Evolutionary conservation across 305 asterid species (phyloP).

Genomic region (Salvia sclarea): DNA sequence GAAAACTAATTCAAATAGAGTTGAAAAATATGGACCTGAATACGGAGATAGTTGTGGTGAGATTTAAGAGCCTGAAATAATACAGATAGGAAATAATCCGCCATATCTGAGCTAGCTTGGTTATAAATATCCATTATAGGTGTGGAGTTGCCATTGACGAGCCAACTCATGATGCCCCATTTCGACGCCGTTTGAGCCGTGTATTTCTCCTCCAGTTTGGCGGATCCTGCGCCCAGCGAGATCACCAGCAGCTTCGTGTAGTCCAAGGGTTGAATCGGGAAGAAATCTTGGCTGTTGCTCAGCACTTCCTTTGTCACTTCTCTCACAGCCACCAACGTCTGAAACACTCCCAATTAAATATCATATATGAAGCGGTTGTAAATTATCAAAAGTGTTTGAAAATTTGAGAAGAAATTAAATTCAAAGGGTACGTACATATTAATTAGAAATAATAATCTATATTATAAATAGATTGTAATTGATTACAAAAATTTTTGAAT

Average conservation of each 20-base stretch:
- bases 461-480: no score
- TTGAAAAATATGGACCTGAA: constrained; percentile 42
- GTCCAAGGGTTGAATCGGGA: constrained; percentile 36
- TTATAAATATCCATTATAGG: constrained; percentile 50
- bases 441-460: no score
- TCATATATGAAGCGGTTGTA: no score
- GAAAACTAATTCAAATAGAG: no score
- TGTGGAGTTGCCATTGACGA: constrained; percentile 37
- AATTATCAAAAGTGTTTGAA: no score
- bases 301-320: constrained; percentile 42
- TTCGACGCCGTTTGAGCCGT: constrained; percentile 45
- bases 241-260: constrained; percentile 41
- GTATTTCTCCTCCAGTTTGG: constrained; percentile 37
- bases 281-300: constrained; percentile 32
- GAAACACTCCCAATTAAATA: not conserved
- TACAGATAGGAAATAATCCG: constrained; percentile 42
- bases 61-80: constrained; percentile 40
- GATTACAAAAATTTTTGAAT: no score
- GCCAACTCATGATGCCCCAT: constrained; percentile 58
- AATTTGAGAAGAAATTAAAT: no score
- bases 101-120: constrained; percentile 52
- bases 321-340: constrained; percentile 53
- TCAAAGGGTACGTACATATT: no score
- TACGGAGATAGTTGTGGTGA: constrained; percentile 53
- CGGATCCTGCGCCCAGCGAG: constrained; percentile 60